Evolutionary conservation across 805 yeast genomes (phyloP).

Genomic region (Ogataea henricii): DNA sequence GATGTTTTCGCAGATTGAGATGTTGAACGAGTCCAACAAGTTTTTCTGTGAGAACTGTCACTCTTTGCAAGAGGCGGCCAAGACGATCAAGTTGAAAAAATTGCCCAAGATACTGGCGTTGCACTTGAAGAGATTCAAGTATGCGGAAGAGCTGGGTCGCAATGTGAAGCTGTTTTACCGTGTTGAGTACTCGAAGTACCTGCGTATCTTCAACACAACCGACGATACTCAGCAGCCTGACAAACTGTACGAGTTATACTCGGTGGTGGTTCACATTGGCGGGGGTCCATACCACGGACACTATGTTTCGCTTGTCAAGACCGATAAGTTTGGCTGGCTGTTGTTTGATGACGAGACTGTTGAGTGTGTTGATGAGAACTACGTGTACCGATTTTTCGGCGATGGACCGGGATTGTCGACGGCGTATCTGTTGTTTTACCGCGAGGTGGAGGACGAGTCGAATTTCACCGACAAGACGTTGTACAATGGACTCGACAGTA

Average conservation of each 20-base stretch:
- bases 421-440: constrained; percentile 87
- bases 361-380: constrained; percentile 79
- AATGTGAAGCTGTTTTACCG: constrained; percentile 86
- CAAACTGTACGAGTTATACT: constrained; percentile 75
- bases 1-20: constrained; percentile 83
- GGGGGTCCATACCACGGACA: constrained; percentile 99
- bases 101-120: constrained; percentile 79
- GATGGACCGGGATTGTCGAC: constrained; percentile 86
- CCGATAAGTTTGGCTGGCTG: constrained; percentile 81
- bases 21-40: constrained; percentile 83
- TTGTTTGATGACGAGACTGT: constrained; percentile 95
- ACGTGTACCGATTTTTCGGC: constrained; percentile 84
- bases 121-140: constrained; percentile 90
- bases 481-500: constrained; percentile 33
- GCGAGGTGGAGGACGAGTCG: constrained; percentile 49
- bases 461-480: constrained; percentile 31
- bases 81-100: constrained; percentile 76
- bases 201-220: constrained; percentile 72
- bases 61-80: constrained; percentile 91
- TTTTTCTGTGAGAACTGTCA: constrained; percentile 91
- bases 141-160: constrained; percentile 76
- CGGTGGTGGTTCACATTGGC: constrained; percentile 91
- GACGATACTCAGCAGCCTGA: constrained; percentile 51
- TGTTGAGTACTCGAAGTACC: constrained; percentile 73
- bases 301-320: constrained; percentile 83